phyloP scores from a whole-genome alignment of 768 basidiomycete genomes.

The Trametes coccinea region DNA sequence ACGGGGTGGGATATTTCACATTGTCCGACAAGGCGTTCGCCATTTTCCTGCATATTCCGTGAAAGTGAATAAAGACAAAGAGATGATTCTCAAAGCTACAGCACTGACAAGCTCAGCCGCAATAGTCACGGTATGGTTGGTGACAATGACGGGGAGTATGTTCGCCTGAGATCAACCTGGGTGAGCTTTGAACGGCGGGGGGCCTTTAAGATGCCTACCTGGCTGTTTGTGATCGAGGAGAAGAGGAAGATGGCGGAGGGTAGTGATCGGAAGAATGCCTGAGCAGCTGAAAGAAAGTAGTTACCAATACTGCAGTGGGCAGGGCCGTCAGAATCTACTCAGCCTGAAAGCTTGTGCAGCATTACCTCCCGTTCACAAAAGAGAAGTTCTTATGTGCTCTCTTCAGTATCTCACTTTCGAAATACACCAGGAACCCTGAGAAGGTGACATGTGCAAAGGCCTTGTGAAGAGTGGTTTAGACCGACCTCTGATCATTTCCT shows the following conservation, averaged over 20 bases:
- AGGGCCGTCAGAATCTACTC: neutral
- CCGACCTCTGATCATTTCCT: constrained; percentile 86
- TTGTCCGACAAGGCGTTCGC: constrained; percentile 50
- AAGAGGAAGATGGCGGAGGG: constrained; percentile 45
- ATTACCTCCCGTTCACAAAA: constrained; percentile 84
- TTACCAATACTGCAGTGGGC: constrained; percentile 68
- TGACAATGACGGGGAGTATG: constrained; percentile 89
- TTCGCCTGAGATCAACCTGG: constrained; percentile 49
- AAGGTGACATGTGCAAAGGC: neutral
- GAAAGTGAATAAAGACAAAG: neutral
- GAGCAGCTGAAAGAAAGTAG: constrained; percentile 87
- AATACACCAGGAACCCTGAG: constrained; percentile 88
- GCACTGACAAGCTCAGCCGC: constrained; percentile 75
- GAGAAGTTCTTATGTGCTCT: constrained; percentile 94
- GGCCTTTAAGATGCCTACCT: constrained; percentile 42
- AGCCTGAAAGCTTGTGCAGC: neutral
- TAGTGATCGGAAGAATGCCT: constrained; percentile 87
- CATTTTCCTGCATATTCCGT: constrained; percentile 56
- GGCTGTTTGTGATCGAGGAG: constrained; percentile 46
- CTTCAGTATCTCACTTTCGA: constrained; percentile 84
- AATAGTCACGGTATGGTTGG: constrained; percentile 95
- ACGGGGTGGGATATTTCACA: constrained; percentile 20
- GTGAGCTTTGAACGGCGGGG: no score
- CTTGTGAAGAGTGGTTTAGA: neutral
- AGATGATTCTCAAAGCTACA: neutral